A percentile compares a stretch with the other conserved stretches of the same genome.
Conservation (phyloP, 768 basidiomycete genomes). For the Mrakia frigida region DNA sequence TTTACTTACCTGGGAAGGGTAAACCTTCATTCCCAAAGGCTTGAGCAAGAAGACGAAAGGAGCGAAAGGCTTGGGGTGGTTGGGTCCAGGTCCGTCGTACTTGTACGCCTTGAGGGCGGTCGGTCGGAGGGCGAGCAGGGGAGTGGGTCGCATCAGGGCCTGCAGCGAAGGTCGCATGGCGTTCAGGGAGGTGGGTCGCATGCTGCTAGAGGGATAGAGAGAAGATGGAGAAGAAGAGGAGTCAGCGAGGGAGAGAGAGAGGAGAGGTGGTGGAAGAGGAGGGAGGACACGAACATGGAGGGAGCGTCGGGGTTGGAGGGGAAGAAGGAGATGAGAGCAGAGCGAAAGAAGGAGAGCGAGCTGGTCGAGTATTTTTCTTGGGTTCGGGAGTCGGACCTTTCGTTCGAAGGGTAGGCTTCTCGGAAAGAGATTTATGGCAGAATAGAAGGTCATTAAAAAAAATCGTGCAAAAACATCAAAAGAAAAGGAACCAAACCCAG, state of each 20-base stretch:
- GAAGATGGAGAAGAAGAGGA: not conserved
- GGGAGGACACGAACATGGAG: not conserved
- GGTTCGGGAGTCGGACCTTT: too few relatives aligned
- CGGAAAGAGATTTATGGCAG: too few relatives aligned
- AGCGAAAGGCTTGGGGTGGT: not conserved
- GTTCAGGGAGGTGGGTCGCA: not conserved
- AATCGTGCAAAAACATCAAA: too few relatives aligned
- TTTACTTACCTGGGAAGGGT: not conserved
- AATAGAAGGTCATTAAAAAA: too few relatives aligned
- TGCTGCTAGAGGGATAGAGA: not conserved
- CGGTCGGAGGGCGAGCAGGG: not conserved
- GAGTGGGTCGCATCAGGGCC: not conserved
- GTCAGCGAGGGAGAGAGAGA: not conserved
- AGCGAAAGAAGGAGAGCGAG: not conserved
- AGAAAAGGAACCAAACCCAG: too few relatives aligned
- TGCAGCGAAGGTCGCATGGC: not conserved
- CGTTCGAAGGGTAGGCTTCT: too few relatives aligned
- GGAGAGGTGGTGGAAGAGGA: not conserved
- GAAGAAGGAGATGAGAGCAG: not conserved
- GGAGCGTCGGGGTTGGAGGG: not conserved
- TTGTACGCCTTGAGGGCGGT: not conserved
- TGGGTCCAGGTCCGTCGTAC: not conserved
- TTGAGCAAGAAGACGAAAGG: not conserved
- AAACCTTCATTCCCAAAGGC: not conserved
- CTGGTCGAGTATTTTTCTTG: not conserved